Conservation (phyloP, 495 filamentous ascomycete species). For the Stereocaulon alpinum region DNA sequence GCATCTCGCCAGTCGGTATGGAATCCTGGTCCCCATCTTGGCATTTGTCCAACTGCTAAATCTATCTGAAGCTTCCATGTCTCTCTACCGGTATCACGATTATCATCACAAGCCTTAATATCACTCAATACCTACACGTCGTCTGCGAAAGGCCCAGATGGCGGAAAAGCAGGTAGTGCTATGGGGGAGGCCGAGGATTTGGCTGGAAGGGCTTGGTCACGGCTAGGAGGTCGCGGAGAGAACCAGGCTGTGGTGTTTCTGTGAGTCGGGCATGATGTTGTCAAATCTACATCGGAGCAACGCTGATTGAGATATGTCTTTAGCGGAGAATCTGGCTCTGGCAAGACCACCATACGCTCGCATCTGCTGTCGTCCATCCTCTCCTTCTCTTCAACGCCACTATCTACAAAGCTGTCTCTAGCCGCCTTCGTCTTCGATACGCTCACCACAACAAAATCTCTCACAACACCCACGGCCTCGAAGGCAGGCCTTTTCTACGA, state of each 20-base stretch:
- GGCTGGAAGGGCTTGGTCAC: constrained; percentile 70
- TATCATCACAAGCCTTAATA: constrained; percentile 85
- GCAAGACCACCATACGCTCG: constrained; percentile 87
- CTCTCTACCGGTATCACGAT: constrained; percentile 68
- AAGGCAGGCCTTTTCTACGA: constrained; percentile 93
- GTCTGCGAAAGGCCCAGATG: constrained; percentile 80
- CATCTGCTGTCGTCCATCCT: constrained; percentile 77
- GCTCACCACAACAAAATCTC: constrained; percentile 93
- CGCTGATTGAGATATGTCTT: constrained; percentile 4
- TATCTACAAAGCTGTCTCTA: constrained; percentile 85
- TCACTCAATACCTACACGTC: constrained; percentile 87
- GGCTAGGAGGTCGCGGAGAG: constrained; percentile 80
- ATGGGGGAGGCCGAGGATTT: constrained; percentile 83
- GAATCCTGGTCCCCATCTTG: not conserved
- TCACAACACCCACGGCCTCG: constrained; percentile 87
- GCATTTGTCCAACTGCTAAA: not conserved
- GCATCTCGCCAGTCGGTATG: constrained; percentile 78
- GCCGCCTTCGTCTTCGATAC: constrained; percentile 93
- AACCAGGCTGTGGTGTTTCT: constrained; percentile 89
- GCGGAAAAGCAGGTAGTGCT: constrained; percentile 72
- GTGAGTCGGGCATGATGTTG: constrained; percentile 41
- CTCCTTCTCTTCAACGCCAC: constrained; percentile 76
- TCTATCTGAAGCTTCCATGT: constrained; percentile 58
- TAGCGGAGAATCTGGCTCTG: constrained; percentile 89
- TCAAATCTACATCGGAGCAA: not conserved